These are phyloP conservation scores for Coemansia sp. DNA, from an alignment of 192 early-diverging fungal species.

Conservation along the genomic window DNA sequence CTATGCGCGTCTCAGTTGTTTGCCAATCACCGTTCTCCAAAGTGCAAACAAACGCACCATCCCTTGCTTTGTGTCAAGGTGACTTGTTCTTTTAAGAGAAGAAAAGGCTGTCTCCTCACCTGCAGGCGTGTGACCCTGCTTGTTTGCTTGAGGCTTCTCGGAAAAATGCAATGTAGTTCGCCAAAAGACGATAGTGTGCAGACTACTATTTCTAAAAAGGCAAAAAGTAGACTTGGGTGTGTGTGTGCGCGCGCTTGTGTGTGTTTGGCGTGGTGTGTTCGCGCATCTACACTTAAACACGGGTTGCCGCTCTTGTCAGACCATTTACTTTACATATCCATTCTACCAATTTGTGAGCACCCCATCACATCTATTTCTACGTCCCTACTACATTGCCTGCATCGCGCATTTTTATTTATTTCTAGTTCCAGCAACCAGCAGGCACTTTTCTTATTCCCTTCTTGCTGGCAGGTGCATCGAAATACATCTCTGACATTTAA, in stretches of 20 bases:
- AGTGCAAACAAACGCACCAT: not conserved
- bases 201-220: not conserved
- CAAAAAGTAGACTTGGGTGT: not conserved
- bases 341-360: conserved; percentile 3
- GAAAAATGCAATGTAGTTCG: conserved; percentile 4
- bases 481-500: conserved; percentile 17
- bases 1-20: not conserved
- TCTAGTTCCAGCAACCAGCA: not conserved
- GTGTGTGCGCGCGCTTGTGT: not conserved
- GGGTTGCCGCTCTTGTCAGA: not conserved
- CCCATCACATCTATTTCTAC: conserved; percentile 1
- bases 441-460: not conserved
- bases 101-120: not conserved
- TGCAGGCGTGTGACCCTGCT: not conserved
- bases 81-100: conserved; percentile 1
- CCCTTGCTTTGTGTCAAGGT: conserved; percentile 13
- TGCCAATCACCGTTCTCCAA: conserved; percentile 5
- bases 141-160: not conserved
- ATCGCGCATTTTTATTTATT: not conserved
- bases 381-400: not conserved
- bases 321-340: not conserved
- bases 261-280: not conserved
- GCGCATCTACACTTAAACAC: not conserved
- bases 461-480: conserved; percentile 9
- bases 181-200: conserved; percentile 2